Evolutionary conservation across 2,329 filamentous ascomycete species (phyloP).

Genomic region (Xylaria sp.): DNA sequence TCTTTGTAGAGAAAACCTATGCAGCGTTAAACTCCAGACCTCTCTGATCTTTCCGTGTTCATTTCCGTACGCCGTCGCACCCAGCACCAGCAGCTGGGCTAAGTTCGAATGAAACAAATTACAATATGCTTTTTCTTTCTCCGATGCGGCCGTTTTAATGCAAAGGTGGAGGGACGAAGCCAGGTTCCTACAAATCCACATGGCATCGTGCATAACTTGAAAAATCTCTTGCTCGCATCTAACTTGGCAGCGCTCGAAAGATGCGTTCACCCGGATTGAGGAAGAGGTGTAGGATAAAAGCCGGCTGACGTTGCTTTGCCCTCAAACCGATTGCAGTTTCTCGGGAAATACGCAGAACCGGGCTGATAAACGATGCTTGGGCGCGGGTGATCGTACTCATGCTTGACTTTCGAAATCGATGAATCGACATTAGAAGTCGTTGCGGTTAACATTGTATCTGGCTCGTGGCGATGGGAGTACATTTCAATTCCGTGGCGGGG

Average conservation of each 20-base stretch:
- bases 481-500: conserved; percentile 60
- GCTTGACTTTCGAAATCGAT: conserved; percentile 59
- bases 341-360: conserved; percentile 54
- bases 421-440: conserved; percentile 50
- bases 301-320: conserved; percentile 63
- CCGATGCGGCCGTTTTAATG: conserved; percentile 41
- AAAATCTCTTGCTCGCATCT: conserved; percentile 24
- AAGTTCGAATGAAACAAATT: conserved; percentile 39
- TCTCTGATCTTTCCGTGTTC: conserved; percentile 37
- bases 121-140: conserved; percentile 46
- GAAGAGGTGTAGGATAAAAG: conserved; percentile 66
- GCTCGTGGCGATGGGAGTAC: conserved; percentile 56
- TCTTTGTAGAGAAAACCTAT: conserved; percentile 36
- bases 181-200: conserved; percentile 33
- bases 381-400: conserved; percentile 60
- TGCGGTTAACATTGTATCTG: conserved; percentile 46
- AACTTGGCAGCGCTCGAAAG: conserved; percentile 12
- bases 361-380: conserved; percentile 63
- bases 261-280: conserved; percentile 55
- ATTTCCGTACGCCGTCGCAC: conserved; percentile 45
- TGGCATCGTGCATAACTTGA: conserved; percentile 34
- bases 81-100: conserved; percentile 35
- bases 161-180: conserved; percentile 38
- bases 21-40: conserved; percentile 39
- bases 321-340: conserved; percentile 63